Conservation (phyloP, 495 filamentous ascomycete species). For the Schizothecium vesticola region DNA sequence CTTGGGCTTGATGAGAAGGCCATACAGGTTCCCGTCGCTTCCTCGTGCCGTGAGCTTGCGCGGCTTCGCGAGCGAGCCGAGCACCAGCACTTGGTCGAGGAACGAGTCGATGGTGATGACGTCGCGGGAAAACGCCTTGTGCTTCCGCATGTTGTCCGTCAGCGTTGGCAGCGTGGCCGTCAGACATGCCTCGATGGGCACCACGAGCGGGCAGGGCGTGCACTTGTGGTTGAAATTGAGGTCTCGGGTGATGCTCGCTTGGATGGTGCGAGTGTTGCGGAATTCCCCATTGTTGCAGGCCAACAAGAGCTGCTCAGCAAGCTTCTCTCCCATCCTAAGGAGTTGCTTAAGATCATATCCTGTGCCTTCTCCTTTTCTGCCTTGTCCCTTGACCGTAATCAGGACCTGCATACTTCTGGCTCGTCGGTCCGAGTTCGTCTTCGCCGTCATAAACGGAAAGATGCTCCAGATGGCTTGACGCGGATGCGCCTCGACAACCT, state of each 20-base stretch:
- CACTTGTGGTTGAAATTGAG: constrained; percentile 79
- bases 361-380: constrained; percentile 32
- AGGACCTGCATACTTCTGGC: constrained; percentile 49
- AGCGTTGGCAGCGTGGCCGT: constrained; percentile 74
- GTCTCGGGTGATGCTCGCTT: constrained; percentile 64
- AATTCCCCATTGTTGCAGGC: constrained; percentile 75
- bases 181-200: constrained; percentile 80
- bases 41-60: constrained; percentile 84
- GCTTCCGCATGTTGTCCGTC: constrained; percentile 63
- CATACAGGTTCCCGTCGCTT: constrained; percentile 81
- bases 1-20: constrained; percentile 92
- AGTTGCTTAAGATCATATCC: constrained; percentile 56
- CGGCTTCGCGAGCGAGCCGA: constrained; percentile 87
- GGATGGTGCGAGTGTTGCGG: constrained; percentile 55
- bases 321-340: constrained; percentile 71
- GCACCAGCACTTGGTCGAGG: constrained; percentile 77
- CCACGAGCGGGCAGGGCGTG: constrained; percentile 76
- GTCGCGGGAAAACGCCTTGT: constrained; percentile 73
- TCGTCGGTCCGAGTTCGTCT: constrained; percentile 45
- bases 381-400: constrained; percentile 31
- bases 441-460: constrained; percentile 65
- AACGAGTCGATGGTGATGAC: constrained; percentile 56
- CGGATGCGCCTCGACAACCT: constrained; percentile 72
- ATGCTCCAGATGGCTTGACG: constrained; percentile 93
- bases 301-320: constrained; percentile 75